Evolutionary conservation across 495 filamentous ascomycete species (phyloP).

Genomic region (Cryomyces minteri): DNA sequence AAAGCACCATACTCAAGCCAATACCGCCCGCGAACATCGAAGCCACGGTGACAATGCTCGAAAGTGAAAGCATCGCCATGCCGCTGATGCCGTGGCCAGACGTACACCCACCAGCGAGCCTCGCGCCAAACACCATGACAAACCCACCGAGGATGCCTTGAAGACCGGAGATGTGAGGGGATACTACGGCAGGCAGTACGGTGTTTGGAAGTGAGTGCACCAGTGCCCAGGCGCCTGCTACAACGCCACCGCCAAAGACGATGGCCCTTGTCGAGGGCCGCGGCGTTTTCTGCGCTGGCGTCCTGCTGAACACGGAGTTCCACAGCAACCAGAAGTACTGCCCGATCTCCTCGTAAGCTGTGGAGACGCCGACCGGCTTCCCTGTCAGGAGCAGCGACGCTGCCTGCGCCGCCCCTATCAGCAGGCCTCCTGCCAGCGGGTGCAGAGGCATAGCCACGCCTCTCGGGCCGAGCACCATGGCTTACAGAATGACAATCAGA

Average conservation of each 20-base stretch:
- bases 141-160: slow-evolving; percentile 25
- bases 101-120: slow-evolving; percentile 38
- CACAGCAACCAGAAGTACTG: slow-evolving; percentile 23
- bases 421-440: slow-evolving; percentile 26
- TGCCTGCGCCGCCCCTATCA: slow-evolving; percentile 30
- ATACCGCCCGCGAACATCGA: slow-evolving; percentile 30
- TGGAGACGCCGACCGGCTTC: slow-evolving; percentile 30
- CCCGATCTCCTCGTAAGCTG: slow-evolving; percentile 32
- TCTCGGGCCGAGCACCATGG: neutral
- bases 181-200: slow-evolving; percentile 6
- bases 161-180: slow-evolving; percentile 8
- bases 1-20: neutral
- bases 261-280: slow-evolving; percentile 10
- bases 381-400: slow-evolving; percentile 23
- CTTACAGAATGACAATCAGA: neutral
- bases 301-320: neutral
- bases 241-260: slow-evolving; percentile 26
- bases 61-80: slow-evolving; percentile 28
- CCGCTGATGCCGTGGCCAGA: slow-evolving; percentile 42
- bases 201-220: neutral
- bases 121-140: slow-evolving; percentile 30
- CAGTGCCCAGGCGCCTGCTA: slow-evolving; percentile 21
- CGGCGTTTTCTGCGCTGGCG: neutral
- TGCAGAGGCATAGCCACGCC: slow-evolving; percentile 6
- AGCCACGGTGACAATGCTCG: slow-evolving; percentile 32